A percentile compares a stretch with the other conserved stretches of the same genome.
Evolutionary conservation across 352 stramenopile genomes (phyloP).

Genomic region (Phytophthora pisi): DNA sequence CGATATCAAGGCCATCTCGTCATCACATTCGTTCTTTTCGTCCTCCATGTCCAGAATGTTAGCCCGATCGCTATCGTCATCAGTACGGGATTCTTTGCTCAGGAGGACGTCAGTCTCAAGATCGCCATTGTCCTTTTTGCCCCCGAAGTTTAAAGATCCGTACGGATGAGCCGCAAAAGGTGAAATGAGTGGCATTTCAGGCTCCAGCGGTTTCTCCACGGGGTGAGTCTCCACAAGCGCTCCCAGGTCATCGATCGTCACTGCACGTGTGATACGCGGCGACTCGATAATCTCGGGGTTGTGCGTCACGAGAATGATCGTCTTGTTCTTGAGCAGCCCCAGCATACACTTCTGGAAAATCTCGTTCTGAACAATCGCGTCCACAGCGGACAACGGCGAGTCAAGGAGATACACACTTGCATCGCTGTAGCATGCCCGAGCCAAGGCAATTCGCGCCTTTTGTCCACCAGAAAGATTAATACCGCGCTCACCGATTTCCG

Average conservation of each 20-base stretch:
- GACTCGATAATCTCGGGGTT: slow-evolving; percentile 54
- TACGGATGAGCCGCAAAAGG: slow-evolving; percentile 27
- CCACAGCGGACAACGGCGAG: slow-evolving; percentile 49
- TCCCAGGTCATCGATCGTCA: slow-evolving; percentile 34
- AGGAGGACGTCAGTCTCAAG: slow-evolving; percentile 26
- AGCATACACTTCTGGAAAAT: slow-evolving; percentile 78
- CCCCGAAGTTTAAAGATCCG: slow-evolving; percentile 5
- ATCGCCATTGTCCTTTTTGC: background rate
- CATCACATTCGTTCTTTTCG: slow-evolving; percentile 21
- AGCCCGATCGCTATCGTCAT: slow-evolving; percentile 11
- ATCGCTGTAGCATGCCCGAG: slow-evolving; percentile 66
- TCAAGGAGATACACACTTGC: slow-evolving; percentile 54
- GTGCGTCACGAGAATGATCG: slow-evolving; percentile 64
- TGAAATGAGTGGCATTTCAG: slow-evolving; percentile 17
- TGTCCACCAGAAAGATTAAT: slow-evolving; percentile 71
- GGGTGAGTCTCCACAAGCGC: slow-evolving; percentile 26
- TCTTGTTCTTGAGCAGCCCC: slow-evolving; percentile 54
- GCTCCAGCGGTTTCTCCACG: slow-evolving; percentile 10
- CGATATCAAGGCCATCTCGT: slow-evolving; percentile 37
- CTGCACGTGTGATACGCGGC: slow-evolving; percentile 25
- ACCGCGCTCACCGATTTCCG: slow-evolving; percentile 68
- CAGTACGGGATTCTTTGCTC: background rate
- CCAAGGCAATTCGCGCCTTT: slow-evolving; percentile 64
- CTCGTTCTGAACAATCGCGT: slow-evolving; percentile 72
- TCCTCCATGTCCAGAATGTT: slow-evolving; percentile 14